These are phyloP conservation scores for Astragalus membranaceus DNA, from an alignment of 306 rosid species.

Conservation along the genomic window DNA sequence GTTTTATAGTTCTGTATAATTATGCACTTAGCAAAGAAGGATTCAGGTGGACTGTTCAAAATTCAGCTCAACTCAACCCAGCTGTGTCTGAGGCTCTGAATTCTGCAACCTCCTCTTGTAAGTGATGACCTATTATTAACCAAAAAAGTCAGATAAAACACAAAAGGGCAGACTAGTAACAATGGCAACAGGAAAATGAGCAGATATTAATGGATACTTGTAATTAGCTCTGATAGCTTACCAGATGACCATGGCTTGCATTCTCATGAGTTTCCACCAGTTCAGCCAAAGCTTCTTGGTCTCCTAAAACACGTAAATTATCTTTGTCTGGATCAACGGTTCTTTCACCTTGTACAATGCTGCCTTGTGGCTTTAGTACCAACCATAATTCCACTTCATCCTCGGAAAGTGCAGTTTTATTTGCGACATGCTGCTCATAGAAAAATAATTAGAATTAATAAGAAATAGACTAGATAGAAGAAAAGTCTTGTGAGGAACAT, in stretches of 20 bases:
- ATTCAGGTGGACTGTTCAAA: not conserved
- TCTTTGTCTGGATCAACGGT: constrained; percentile 37
- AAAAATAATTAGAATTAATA: constrained; percentile 16
- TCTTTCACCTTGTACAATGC: constrained; percentile 12
- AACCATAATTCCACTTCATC: constrained; percentile 50
- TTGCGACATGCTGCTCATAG: constrained; percentile 50
- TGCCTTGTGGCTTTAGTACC: constrained; percentile 33
- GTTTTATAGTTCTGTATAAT: constrained; percentile 8
- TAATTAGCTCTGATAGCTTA: constrained; percentile 25
- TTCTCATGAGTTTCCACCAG: constrained; percentile 16
- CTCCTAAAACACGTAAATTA: constrained; percentile 29
- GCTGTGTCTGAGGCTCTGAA: not conserved
- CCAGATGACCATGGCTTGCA: constrained; percentile 45
- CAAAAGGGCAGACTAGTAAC: not conserved
- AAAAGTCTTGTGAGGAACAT: constrained; percentile 4
- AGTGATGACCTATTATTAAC: constrained; percentile 49
- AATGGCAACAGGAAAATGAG: not conserved
- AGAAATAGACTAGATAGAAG: not conserved
- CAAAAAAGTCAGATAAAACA: not conserved
- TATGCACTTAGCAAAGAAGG: constrained; percentile 6
- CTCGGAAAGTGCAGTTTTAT: constrained; percentile 23
- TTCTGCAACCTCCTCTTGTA: constrained; percentile 44
- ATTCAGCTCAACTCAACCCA: constrained; percentile 21
- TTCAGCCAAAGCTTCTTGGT: constrained; percentile 55
- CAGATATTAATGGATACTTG: not conserved